Evolutionary conservation across 169 alveolate genomes (phyloP), one percentile per base, ranked within the genome.

Genomic region (Cryptosporidium meleagridis): DNA sequence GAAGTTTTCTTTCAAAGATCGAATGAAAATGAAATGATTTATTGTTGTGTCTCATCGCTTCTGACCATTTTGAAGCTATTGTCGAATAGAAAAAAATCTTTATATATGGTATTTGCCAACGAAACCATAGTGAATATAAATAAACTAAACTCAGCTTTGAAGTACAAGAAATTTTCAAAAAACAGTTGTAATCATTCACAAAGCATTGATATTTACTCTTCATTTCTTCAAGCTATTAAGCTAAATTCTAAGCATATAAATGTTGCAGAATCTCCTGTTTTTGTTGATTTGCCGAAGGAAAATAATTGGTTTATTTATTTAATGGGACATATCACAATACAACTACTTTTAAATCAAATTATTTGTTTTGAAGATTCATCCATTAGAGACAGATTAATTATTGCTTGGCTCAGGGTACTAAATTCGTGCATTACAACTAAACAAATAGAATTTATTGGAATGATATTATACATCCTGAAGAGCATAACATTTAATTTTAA

Each of bases 71-170:
- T 80, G 51, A 80, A 80, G 37, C 35, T 80, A 4, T 62, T 80
- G 10, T 37, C 75, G 14, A 23, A 33, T 58, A 80, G 62, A 62
- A 44, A 80, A 29, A 21, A 21, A 23, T 62, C 48, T 33, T 21
- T 80, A 41, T 37, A 7, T 14, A 9, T 8, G 18, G 35, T 18
- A 16, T 80, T 80, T 23, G 41, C 48, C 4, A 48, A 62, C 62
- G 89, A 80, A 58, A 80, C 89, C 16, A 16, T 80, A 29, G 39
- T n/a, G 35, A 80, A 12, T 39, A 44, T 80, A 7, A 23, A 62
- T 59, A 61, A 80, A 61, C 45, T 80, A 18, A 65, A 59, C 23
- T 37, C 12, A 39, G 6, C 39, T 41, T 3, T 67, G 18, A 80
- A 80, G 44, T 41, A 44, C 0, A 26, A 18, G 10, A 29, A 61